Base-by-base conservation (phyloP, 176 grass and related monocot species). In the Chloris gayana region DNA sequence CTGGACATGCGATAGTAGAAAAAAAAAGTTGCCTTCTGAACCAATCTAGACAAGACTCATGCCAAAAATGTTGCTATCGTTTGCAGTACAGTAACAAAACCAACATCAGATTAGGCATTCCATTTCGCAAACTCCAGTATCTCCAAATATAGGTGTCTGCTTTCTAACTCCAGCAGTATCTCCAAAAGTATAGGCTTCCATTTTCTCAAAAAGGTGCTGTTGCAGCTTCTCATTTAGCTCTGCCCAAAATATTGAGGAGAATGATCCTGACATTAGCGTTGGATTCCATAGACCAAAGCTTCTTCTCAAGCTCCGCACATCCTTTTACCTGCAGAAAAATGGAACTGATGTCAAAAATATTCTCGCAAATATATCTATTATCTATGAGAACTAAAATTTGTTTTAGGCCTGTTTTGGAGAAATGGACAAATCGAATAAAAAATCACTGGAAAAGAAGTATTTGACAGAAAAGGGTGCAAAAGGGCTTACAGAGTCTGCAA, bases 401-500 rank as follows among this genome's bases (percentile, higher is more conserved):
- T 67, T 9, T 31, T 6, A 76, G 24, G n/a, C 1, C 49, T 34
- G 10, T 29, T 85, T 41, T 66, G 66, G 54, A 57, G 27, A 69
- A 63, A 63, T 7, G 21, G 65, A 17, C 15, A 80, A 53, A 80
- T 4, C 58, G 73, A 87, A 46, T 10, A 22, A 69, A 1, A 47
- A 72, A 27, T 67, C 18, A 47, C 39, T 25, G 19, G 18, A 60
- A 72, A 81, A 49, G 32, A 6, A 30, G 72, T 21, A 84, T 27
- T 41, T 44, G 60, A 67, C 3, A 59, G 67, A 85, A 71, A 73
- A 77, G 33, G 39, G 73, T 72, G 57, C 50, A 85, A 81, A 50
- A 75, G 59, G 50, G 66, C 88, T 86, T 86, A 90, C 88, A 56
- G 77, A 86, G 38, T 84, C 91, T 49, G 80, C 88, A 80, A 93